Percentiles rank a stretch among this genome's conserved stretches.
Evolutionary conservation across 768 basidiomycete species (phyloP).

Genomic region (Suillus hirtellus): DNA sequence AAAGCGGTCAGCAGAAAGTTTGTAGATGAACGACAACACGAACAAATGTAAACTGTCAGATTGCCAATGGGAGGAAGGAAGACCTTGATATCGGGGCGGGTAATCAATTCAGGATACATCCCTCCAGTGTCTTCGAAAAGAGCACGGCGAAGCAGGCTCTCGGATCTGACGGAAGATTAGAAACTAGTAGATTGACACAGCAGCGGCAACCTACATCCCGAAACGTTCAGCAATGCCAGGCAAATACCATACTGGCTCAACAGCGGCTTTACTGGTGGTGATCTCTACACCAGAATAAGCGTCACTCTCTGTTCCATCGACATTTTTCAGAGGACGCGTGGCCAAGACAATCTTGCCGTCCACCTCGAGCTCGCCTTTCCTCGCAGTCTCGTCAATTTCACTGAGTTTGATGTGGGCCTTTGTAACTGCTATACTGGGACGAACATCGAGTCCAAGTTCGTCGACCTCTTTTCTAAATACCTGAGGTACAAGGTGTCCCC

Average conservation of each 20-base stretch:
- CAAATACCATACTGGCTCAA: conserved; percentile 96
- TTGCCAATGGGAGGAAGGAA: conserved; percentile 95
- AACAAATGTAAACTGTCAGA: conserved; percentile 90
- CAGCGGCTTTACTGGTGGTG: conserved; percentile 86
- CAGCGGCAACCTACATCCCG: conserved; percentile 63
- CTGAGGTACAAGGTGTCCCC: conserved; percentile 83
- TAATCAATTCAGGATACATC: conserved; percentile 95
- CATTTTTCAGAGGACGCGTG: conserved; percentile 61
- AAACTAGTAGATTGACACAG: conserved; percentile 3
- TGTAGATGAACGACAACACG: conserved; percentile 19
- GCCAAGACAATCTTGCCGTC: conserved; percentile 84
- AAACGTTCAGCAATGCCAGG: conserved; percentile 95
- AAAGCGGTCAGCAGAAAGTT: conserved; percentile 10
- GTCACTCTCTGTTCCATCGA: conserved; percentile 57
- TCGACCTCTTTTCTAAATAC: conserved; percentile 66
- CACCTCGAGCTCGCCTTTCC: conserved; percentile 67
- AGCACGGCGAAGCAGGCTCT: conserved; percentile 81
- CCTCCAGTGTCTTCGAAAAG: conserved; percentile 96
- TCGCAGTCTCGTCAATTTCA: conserved; percentile 83
- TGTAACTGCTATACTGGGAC: conserved; percentile 93
- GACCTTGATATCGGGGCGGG: conserved; percentile 91
- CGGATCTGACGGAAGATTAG: conserved; percentile 52
- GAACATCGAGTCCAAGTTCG: conserved; percentile 71
- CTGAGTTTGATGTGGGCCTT: conserved; percentile 92
- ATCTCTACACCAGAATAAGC: conserved; percentile 84